Base-by-base conservation (phyloP, 495 filamentous ascomycete species). In the Schizothecium vesticola region DNA sequence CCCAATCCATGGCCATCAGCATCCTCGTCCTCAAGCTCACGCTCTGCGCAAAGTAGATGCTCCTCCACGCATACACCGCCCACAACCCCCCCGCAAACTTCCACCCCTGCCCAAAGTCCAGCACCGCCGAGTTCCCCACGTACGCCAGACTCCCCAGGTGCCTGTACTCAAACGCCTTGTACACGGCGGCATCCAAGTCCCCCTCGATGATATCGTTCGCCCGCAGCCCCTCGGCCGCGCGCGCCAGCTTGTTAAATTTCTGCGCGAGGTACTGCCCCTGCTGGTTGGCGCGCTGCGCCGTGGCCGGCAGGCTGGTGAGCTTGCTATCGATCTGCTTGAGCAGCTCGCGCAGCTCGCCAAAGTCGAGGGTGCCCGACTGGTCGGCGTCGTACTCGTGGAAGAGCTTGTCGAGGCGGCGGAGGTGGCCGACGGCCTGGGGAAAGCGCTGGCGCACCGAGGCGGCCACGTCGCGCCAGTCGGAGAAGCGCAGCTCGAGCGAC, bases 1-100 rank as follows among this genome's bases (percentile, higher is more conserved):
- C 88, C 96, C 96, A 99, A 80, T 99, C 96, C 96, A 99, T 98
- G 0, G 93, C 93, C 82, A 99, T 80, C 78, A 99, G 78, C 71
- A 92, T 84, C 65, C 95, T 85, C 57, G 96, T 99, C 74, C 96
- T 81, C 61, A 97, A 84, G 76, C 93, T 97, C 56, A 99, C 96
- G 79, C 93, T 97, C 85, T 99, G 92, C 22, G 96, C 93, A 80
- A 99, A 98, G 80, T 99, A 99, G 33, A 97, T 89, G 72, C 92
- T 94, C 58, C 94, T 82, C 96, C 96, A 99, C 64, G 97, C 86
- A 79, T 99, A 99, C 72, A 98, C 93, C 12, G 92, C 95, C 83
- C 97, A 82, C 66, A 99, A 76, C 2, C 96, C 96, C 26, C 96
- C 96, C 1, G 85, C 87, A 67, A 96, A 85, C 66, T 84, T 91